Evolutionary conservation across 2,329 filamentous ascomycete genomes (phyloP), one percentile per base, ranked within the genome.

Genomic region (Ascocoryne sarcoides): DNA sequence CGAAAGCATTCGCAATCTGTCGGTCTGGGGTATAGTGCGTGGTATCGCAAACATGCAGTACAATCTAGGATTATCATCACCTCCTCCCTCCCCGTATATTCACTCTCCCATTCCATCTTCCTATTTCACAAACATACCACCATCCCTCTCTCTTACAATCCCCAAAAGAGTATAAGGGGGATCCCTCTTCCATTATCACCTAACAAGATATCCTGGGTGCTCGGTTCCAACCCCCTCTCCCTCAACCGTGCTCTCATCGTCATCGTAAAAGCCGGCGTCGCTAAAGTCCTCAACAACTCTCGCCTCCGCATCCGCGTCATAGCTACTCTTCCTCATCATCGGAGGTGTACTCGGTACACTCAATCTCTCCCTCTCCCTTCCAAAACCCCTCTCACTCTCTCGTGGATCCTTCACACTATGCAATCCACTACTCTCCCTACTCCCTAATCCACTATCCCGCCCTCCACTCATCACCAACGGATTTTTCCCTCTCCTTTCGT

Each of bases 281-380:
- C 49, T 55, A 19, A 56, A 58, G 56, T 77, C 73, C 52, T 70
- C 75, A 3, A 26, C 12, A 7, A 12, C 12, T n/a, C n/a, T n/a
- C 7, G 70, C 67, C 28, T 70, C 70, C 5, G 77, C 77, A 57
- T 82, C 76, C 20, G 67, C 67, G 55, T 82, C 77, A 56, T 81
- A 82, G 21, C 66, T 67, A 44, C 67, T 69, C 23, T 68, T 60
- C 23, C 65, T 66, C 71, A 77, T 75, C 72, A 80, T 79, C 0
- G 75, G 75, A 19, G 77, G 76, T 40, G 77, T 81, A 5, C 41
- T 40, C 45, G 71, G 64, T 4, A 50, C 51, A 12, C 54, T 46
- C 55, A 49, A 47, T 63, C 58, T 42, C 54, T 50, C 47, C 62
- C 58, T 39, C 64, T 39, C 65, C 63, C 2, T 10, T 16, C 14